A percentile compares a stretch with the other conserved stretches of the same genome.
These are phyloP conservation scores for Pisolithus albus DNA, from an alignment of 768 basidiomycete species.

Conservation along the genomic window DNA sequence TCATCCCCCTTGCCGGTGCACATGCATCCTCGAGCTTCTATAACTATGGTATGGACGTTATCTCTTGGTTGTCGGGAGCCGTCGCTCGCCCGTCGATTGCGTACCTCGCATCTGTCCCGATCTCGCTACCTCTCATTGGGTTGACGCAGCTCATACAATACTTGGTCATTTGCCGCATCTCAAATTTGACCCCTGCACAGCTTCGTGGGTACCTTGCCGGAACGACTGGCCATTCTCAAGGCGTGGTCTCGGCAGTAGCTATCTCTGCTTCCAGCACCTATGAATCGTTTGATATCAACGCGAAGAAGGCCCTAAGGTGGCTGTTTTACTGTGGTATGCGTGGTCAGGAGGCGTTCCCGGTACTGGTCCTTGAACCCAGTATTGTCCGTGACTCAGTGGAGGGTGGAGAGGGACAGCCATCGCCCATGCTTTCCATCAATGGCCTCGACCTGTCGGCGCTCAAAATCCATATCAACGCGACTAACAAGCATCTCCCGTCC, in stretches of 20 bases:
- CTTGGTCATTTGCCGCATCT: slow-evolving; percentile 69
- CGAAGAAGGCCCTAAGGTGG: slow-evolving; percentile 81
- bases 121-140: slow-evolving; percentile 94
- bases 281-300: slow-evolving; percentile 68
- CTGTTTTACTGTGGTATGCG: slow-evolving; percentile 91
- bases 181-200: slow-evolving; percentile 71
- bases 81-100: slow-evolving; percentile 65
- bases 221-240: slow-evolving; percentile 96
- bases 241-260: slow-evolving; percentile 88
- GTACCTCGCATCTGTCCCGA: slow-evolving; percentile 88
- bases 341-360: slow-evolving; percentile 91
- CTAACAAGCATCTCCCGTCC: slow-evolving; percentile 75
- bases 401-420: slow-evolving; percentile 88
- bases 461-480: slow-evolving; percentile 74
- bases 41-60: slow-evolving; percentile 71
- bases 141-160: slow-evolving; percentile 95
- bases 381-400: slow-evolving; percentile 85
- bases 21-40: slow-evolving; percentile 59
- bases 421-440: slow-evolving; percentile 88
- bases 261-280: slow-evolving; percentile 75
- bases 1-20: slow-evolving; percentile 61
- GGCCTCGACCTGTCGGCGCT: slow-evolving; percentile 74
- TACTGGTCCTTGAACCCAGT: slow-evolving; percentile 80
- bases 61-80: slow-evolving; percentile 76
- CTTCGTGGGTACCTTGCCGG: slow-evolving; percentile 72